Evolutionary conservation across 345 rosid species (phyloP), one percentile per base, ranked within the genome.

Genomic region (Brassica incana): DNA sequence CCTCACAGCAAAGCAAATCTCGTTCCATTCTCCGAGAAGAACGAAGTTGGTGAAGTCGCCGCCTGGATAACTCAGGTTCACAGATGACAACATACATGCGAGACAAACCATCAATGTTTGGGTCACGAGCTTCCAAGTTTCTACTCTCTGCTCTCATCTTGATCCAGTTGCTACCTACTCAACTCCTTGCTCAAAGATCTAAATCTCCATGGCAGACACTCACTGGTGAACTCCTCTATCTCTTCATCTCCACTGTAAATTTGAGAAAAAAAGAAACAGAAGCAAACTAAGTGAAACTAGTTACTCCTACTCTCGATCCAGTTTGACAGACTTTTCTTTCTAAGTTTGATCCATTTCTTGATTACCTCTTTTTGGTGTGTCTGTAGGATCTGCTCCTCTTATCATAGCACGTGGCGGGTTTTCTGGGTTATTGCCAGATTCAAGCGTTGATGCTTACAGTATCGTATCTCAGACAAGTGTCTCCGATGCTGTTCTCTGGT

Each of bases 381-480:
- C 0, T 82, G 90, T 90, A 95, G 99, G 98, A 52, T 71, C 79
- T 27, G 58, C 78, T 32, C 98, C 99, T n/a, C 74, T 79, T 18
- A 85, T 95, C 23, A 65, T 95, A 1, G 99, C 99, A 20, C 91
- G 87, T 18, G 99, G 98, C 30, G 99, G 99, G 54, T 91, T 93
- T 83, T 93, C 98, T 1, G 99, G 99, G 72, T 11, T 95, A 38
- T 83, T 93, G 15, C 89, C 98, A 0, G 92, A 88, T 83, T 93
- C 94, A 15, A 93, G 97, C 81, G 0, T 0, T 0, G 23, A 0
- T 11, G 92, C 98, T 73, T 95, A 89, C 81, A 72, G 15, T 69
- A 72, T 90, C 35, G 88, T 87, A 4, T 0, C 45, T 25, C 0
- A 0, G 6, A 70, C 84, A 11, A 81, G 98, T 80, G 71, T 75